phyloP scores from a whole-genome alignment of 352 stramenopile genomes.

The Thalassiosira livingstoniorum region DNA sequence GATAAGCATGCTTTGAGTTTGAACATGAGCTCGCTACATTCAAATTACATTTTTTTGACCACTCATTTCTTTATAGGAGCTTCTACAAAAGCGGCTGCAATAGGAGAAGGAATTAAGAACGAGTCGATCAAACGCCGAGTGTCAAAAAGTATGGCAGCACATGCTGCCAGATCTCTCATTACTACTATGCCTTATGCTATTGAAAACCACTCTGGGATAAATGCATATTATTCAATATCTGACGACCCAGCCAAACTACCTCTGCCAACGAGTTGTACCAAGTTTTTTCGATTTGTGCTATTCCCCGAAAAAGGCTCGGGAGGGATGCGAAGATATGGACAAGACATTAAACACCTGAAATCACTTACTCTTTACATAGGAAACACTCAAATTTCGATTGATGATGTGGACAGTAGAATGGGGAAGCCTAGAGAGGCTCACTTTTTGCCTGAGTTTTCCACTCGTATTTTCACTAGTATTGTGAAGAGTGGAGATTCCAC shows the following conservation, averaged over 20 bases:
- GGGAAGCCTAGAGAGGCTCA: slow-evolving; percentile 55
- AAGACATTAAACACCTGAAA: slow-evolving; percentile 83
- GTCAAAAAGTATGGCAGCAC: slow-evolving; percentile 72
- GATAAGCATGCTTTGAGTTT: too few relatives aligned
- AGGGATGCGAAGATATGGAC: slow-evolving; percentile 78
- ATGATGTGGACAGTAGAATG: slow-evolving; percentile 77
- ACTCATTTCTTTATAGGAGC: too few relatives aligned
- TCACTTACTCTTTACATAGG: slow-evolving; percentile 68
- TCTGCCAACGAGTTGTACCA: slow-evolving; percentile 65
- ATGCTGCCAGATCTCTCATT: slow-evolving; percentile 79
- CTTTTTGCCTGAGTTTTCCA: slow-evolving; percentile 58
- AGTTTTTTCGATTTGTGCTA: slow-evolving; percentile 85
- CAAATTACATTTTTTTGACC: too few relatives aligned
- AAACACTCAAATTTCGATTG: slow-evolving; percentile 62
- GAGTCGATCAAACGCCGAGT: slow-evolving; percentile 48
- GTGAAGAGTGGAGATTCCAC: slow-evolving; percentile 81
- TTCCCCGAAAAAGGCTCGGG: slow-evolving; percentile 74
- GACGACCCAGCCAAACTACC: slow-evolving; percentile 37
- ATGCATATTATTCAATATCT: slow-evolving; percentile 66
- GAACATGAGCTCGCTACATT: too few relatives aligned
- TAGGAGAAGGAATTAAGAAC: slow-evolving; percentile 60
- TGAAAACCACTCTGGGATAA: slow-evolving; percentile 82
- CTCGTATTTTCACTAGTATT: slow-evolving; percentile 73
- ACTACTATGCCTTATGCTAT: slow-evolving; percentile 83
- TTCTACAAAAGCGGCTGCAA: slow-evolving; percentile 61